Evolutionary conservation across 495 filamentous ascomycete genomes (phyloP), one percentile per base, ranked within the genome.

Genomic region (Elasticomyces elasticus): DNA sequence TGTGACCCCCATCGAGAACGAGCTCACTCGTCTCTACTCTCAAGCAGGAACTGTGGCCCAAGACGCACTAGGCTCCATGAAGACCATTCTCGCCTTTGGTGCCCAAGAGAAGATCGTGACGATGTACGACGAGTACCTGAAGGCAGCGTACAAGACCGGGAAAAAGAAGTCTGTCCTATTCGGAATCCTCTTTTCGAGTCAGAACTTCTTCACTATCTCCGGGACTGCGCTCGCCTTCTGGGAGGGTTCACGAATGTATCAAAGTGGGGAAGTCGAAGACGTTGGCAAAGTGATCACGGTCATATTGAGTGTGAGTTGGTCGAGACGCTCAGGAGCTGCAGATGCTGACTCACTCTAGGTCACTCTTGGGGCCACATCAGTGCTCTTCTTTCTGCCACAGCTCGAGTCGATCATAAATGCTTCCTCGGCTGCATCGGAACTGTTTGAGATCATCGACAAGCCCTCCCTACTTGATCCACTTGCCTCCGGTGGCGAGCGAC

Each of bases 401-500:
- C 23, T 61, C 43, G n/a, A 40, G n/a, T 59, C 65, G 15, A 65
- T 74, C 43, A 64, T 62, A 5, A 66, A 65, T 24, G 69, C 71
- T 30, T 57, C 67, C 0, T 64, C 69, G 2, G 65, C 69, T 7
- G 70, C 70, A 9, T 33, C 62, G 5, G 65, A 74, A 46, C 59
- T 74, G n/a, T 74, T 74, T 50, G 30, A 22, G 0, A 51, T 67
- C 13, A 68, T 74, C 31, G 69, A 72, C 50, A 54, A 65, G 9
- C 43, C 43, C 17, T 71, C 69, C 1, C 27, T 46, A 0, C 60
- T 73, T 20, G 60, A 72, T 46, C 68, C 69, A 0, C 64, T 64
- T 15, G 47, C 54, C 43, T 17, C 57, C n/a, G 54, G 42, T 0
- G 69, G 70, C n/a, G 45, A 58, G 20, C 49, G 47, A 46, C 67